phyloP scores from a whole-genome alignment of 176 grass and related monocot species.

The Pontederia paniculata region DNA sequence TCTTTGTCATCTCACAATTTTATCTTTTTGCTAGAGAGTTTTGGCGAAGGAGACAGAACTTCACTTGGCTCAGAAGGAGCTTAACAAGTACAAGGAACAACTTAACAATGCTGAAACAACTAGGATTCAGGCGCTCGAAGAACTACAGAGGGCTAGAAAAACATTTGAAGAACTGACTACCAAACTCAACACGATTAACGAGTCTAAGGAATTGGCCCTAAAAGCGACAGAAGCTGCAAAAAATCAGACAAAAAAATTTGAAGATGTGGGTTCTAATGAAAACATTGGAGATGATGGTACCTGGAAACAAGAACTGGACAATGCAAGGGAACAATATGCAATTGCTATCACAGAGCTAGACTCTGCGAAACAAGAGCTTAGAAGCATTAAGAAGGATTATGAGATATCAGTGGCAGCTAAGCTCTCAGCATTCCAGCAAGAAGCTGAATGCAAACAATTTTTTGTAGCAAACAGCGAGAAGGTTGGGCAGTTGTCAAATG shows the following conservation, averaged over 20 bases:
- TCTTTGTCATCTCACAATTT: not conserved
- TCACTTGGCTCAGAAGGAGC: conserved; percentile 75
- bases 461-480: conserved; percentile 60
- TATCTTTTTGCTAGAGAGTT: conserved; percentile 38
- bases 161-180: conserved; percentile 59
- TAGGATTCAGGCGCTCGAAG: conserved; percentile 61
- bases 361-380: conserved; percentile 81
- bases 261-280: conserved; percentile 37
- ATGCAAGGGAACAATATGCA: conserved; percentile 59
- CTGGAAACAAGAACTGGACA: conserved; percentile 69
- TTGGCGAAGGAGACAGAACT: conserved; percentile 84
- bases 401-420: conserved; percentile 69
- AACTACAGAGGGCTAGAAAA: conserved; percentile 77
- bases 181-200: conserved; percentile 61
- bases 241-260: conserved; percentile 51
- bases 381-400: conserved; percentile 89
- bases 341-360: conserved; percentile 77
- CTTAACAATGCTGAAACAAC: conserved; percentile 68
- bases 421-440: conserved; percentile 60
- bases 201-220: conserved; percentile 71
- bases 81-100: conserved; percentile 92
- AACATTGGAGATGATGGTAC: conserved; percentile 44
- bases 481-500: conserved; percentile 49
- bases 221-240: conserved; percentile 71
- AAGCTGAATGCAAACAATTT: conserved; percentile 59